These are phyloP conservation scores for Arabidopsis hybrid DNA, from an alignment of 441 rosid genomes.

Conservation along the genomic window DNA sequence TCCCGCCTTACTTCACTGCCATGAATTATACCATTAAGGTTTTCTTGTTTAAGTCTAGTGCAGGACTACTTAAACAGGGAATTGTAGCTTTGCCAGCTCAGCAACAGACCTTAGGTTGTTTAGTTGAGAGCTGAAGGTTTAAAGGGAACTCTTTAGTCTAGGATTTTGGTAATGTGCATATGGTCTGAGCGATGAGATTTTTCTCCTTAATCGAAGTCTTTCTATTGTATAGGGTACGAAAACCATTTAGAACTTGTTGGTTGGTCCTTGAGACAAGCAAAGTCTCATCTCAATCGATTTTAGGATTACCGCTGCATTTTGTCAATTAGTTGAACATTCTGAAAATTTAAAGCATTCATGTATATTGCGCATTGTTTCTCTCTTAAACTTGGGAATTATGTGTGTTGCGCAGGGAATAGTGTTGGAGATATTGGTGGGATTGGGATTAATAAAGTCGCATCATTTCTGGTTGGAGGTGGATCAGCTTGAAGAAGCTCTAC, in stretches of 20 bases:
- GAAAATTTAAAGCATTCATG: conserved; percentile 6
- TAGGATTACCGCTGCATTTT: conserved; percentile 4
- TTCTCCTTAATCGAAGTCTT: background rate
- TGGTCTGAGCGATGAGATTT: background rate
- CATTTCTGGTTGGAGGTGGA: conserved; percentile 95
- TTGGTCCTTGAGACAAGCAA: conserved; percentile 5
- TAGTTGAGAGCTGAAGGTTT: background rate
- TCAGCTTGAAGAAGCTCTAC: conserved; percentile 86
- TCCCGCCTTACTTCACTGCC: background rate
- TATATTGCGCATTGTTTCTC: conserved; percentile 14
- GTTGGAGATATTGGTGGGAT: conserved; percentile 64
- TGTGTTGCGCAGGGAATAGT: conserved; percentile 68
- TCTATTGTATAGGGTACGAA: background rate
- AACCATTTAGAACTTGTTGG: background rate
- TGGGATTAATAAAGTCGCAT: conserved; percentile 68
- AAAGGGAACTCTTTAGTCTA: background rate
- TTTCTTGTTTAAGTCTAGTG: background rate
- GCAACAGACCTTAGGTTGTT: background rate
- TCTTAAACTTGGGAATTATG: background rate
- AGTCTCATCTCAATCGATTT: conserved; percentile 3
- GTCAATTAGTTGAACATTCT: conserved; percentile 24
- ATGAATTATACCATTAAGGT: background rate
- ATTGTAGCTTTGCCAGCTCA: background rate
- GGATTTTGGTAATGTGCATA: background rate
- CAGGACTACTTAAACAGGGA: background rate